Conservation (phyloP, 257 asterid genomes). For the Solanum pimpinellifolium region DNA sequence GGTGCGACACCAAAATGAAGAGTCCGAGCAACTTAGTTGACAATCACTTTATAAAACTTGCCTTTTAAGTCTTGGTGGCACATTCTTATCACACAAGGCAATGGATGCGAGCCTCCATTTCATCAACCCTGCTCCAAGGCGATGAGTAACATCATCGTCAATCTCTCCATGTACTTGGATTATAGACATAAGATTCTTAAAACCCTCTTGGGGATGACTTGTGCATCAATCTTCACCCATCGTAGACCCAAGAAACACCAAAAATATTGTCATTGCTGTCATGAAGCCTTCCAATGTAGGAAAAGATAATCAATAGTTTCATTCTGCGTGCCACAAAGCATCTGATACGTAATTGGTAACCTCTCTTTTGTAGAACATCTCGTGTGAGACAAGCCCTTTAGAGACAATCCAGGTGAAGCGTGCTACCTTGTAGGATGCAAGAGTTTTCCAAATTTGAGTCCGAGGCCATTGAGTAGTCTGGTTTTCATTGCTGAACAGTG, state of each 20-base stretch:
- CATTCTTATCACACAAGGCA: not conserved
- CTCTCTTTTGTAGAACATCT: not conserved
- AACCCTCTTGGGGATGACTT: not conserved
- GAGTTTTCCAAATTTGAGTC: not conserved
- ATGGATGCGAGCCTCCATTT: not conserved
- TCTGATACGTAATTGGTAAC: not conserved
- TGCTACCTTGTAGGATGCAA: not conserved
- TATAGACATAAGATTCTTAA: not conserved
- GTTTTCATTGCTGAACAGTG: not conserved
- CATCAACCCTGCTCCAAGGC: not conserved
- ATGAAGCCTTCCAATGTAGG: not conserved
- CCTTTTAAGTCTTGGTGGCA: not conserved
- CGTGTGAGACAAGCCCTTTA: not conserved
- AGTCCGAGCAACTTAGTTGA: not conserved
- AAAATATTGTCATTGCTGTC: not conserved
- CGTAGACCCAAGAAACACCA: not conserved
- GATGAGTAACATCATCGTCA: not conserved
- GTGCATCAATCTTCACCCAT: not conserved
- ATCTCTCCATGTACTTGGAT: not conserved
- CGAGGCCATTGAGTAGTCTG: not conserved
- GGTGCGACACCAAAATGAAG: not conserved
- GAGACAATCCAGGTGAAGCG: not conserved
- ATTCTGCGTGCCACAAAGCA: not conserved
- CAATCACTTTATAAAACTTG: not conserved
- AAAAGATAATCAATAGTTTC: not conserved